Percentiles rank a stretch among this genome's conserved stretches.
phyloP scores from a whole-genome alignment of 352 stramenopile genomes.

The Pilasporangium apinafurcum region DNA sequence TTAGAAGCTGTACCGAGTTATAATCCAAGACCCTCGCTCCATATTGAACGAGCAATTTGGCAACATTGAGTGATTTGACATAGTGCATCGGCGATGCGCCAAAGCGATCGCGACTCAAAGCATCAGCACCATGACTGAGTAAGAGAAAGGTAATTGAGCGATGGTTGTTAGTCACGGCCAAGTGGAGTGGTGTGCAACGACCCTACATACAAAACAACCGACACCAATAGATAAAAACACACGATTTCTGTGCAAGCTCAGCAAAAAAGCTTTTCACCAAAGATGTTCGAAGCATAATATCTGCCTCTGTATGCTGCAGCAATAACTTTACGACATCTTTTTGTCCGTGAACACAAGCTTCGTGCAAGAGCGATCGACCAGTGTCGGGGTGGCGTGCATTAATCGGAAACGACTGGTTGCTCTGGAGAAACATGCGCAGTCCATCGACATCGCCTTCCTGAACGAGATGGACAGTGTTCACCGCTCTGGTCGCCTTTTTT shows the following conservation, averaged over 20 bases:
- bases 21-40: slow-evolving; percentile 48
- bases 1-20: slow-evolving; percentile 30
- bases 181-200: slow-evolving; percentile 46
- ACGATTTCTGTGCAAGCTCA: background rate
- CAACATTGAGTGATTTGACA: slow-evolving; percentile 50
- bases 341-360: slow-evolving; percentile 43
- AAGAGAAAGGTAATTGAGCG: slow-evolving; percentile 60
- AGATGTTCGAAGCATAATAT: slow-evolving; percentile 59
- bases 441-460: slow-evolving; percentile 17
- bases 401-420: slow-evolving; percentile 10
- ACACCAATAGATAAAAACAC: background rate
- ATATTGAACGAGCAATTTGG: slow-evolving; percentile 60
- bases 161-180: slow-evolving; percentile 52
- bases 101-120: slow-evolving; percentile 48
- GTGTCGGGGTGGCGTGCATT: slow-evolving; percentile 27
- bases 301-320: slow-evolving; percentile 29
- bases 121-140: slow-evolving; percentile 58
- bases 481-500: background rate
- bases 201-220: slow-evolving; percentile 19
- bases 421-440: slow-evolving; percentile 14
- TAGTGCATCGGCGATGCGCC: slow-evolving; percentile 66
- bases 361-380: slow-evolving; percentile 53
- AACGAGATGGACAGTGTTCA: slow-evolving; percentile 19
- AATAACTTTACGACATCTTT: slow-evolving; percentile 52
- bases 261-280: slow-evolving; percentile 69